These are phyloP conservation scores for Hyparrhenia diplandra DNA, from an alignment of 176 grass and related monocot species.

Conservation along the genomic window DNA sequence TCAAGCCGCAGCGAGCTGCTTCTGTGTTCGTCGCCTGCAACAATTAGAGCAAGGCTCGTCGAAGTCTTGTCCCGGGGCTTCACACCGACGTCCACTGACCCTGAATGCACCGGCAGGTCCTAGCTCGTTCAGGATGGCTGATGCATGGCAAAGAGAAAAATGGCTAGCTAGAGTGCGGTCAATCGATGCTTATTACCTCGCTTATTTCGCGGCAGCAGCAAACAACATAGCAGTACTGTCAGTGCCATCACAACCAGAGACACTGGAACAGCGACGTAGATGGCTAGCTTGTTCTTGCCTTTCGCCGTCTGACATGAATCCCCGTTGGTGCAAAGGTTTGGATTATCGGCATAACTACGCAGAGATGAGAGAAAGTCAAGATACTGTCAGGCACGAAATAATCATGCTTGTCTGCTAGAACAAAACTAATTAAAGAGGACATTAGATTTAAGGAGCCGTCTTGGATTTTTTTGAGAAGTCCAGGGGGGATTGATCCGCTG, in stretches of 20 bases:
- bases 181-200: background rate
- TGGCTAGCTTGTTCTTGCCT: conserved; percentile 10
- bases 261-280: conserved; percentile 28
- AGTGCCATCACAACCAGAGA: conserved; percentile 7
- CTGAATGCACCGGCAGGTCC: background rate
- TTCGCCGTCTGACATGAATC: conserved; percentile 4
- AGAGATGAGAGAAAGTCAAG: background rate
- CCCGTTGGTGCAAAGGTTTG: conserved; percentile 22
- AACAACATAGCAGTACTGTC: background rate
- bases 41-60: background rate
- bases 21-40: background rate
- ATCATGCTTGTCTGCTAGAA: too few species aligned
- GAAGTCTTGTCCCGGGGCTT: background rate
- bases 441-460: conserved; percentile 26
- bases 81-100: background rate
- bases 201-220: background rate
- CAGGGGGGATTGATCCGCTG: conserved; percentile 30
- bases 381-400: too few species aligned
- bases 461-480: conserved; percentile 30
- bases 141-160: background rate
- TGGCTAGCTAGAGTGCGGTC: background rate
- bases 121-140: background rate
- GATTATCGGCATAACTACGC: conserved; percentile 38
- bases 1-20: conserved; percentile 15
- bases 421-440: background rate